Base-by-base conservation (phyloP, 495 filamentous ascomycete species). In the Daldinia loculata region DNA sequence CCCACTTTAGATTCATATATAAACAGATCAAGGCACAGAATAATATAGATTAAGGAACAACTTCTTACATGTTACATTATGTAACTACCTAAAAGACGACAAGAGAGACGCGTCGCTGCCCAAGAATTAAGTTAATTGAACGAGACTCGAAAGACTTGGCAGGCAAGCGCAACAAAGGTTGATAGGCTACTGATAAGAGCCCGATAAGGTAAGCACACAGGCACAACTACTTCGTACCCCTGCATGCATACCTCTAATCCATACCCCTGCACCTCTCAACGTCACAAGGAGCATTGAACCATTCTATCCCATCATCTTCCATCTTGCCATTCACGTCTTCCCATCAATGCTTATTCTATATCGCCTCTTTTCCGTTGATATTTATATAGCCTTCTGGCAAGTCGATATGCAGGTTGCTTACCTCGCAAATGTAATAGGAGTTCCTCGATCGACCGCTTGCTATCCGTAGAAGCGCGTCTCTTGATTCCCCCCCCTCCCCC, bases 331-430 rank as follows among this genome's bases (percentile, higher is more conserved):
- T 62, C 45, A 58, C n/a, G 6, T 56, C 15, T 8, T 32, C 29
- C 12, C 7, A 11, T 52, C 64, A 72, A 45, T 64, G 55, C 53
- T 63, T 63, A 29, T 51, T 53, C 8, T 56, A 34, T 27, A 24
- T 61, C 39, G 4, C 39, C 48, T 51, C 15, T 22, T 43, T 38
- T 19, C 4, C 24, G 14, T 36, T 39, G 50, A 36, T 43, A 30
- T 36, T 8, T 26, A 63, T 53, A 66, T 74, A 61, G 22, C 27
- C 22, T 55, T 53, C 19, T 19, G n/a, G 43, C 38, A 51, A n/a
- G 41, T 58, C 65, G 73, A 77, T 61, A 75, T 77, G 75, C 70
- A 60, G 66, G 9, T 66, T 67, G 27, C 56, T 61, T 8, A 39
- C 56, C 43, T 60, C 27, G 29, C 50, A 29, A 63, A 62, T 41